A percentile compares a stretch with the other conserved stretches of the same genome.
These are phyloP conservation scores for Fusarium liriodendri DNA, from an alignment of 2,329 filamentous ascomycete species.

Conservation along the genomic window DNA sequence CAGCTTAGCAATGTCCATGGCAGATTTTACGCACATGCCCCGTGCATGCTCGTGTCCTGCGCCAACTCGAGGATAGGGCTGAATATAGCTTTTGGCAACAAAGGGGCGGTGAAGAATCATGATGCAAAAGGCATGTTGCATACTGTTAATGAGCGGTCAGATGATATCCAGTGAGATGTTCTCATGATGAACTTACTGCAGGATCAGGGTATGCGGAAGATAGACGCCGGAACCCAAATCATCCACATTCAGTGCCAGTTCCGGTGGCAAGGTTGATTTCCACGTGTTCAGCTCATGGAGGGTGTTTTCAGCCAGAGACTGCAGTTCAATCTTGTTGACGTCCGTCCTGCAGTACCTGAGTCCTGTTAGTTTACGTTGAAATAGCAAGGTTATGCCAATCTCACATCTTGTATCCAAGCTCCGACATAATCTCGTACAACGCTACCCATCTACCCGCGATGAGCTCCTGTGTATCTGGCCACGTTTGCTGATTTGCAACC, in stretches of 20 bases:
- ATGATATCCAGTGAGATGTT: neutral
- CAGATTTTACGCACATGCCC: constrained; percentile 1
- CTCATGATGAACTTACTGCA: neutral
- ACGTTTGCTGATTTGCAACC: neutral
- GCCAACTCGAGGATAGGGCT: neutral
- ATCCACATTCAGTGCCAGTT: neutral
- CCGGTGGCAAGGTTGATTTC: neutral
- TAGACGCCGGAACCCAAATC: neutral
- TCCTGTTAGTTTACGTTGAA: neutral
- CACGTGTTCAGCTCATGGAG: neutral
- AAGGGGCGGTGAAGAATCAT: constrained; percentile 8
- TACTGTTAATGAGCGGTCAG: neutral
- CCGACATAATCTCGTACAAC: neutral
- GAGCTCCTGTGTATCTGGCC: neutral
- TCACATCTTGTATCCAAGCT: neutral
- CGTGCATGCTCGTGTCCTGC: constrained; percentile 2
- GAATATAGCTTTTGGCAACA: neutral
- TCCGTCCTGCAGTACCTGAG: neutral
- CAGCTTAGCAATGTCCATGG: constrained; percentile 1
- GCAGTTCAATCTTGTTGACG: neutral
- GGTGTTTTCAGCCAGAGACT: constrained; percentile 1
- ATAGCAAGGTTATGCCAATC: neutral
- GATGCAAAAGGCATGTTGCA: neutral
- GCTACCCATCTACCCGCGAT: neutral
- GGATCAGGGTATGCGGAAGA: constrained; percentile 5